Percentiles rank a stretch among this genome's conserved stretches.
phyloP scores from a whole-genome alignment of 139 green algal genomes.

The Auxenochlorella pyrenoidosa region DNA sequence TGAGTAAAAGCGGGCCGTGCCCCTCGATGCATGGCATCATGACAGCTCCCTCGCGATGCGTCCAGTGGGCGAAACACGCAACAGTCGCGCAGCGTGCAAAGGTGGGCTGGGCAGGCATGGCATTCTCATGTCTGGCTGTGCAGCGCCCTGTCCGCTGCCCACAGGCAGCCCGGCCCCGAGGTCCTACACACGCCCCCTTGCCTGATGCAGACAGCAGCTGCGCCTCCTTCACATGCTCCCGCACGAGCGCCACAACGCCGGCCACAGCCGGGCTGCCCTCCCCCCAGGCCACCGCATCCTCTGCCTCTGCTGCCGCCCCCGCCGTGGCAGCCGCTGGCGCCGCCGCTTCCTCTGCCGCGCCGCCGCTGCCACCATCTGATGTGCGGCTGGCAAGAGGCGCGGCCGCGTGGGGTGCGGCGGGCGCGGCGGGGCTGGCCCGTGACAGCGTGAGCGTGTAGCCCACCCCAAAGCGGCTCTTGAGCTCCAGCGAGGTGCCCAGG shows the following conservation, averaged over 20 bases:
- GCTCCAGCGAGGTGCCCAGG: conserved; percentile 73
- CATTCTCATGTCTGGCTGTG: too few relatives aligned
- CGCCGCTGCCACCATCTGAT: neutral
- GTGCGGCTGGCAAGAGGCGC: too few relatives aligned
- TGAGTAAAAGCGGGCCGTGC: too few relatives aligned
- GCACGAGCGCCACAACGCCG: conserved; percentile 32
- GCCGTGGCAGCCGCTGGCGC: too few relatives aligned
- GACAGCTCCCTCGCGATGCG: too few relatives aligned
- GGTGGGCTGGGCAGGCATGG: neutral
- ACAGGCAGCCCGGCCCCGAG: neutral
- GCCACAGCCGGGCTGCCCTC: neutral
- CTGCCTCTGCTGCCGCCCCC: neutral
- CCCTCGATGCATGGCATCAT: too few relatives aligned
- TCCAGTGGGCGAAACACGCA: too few relatives aligned
- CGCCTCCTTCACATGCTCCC: conserved; percentile 49
- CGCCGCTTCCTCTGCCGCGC: neutral
- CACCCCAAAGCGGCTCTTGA: conserved; percentile 76
- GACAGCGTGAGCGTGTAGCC: conserved; percentile 83
- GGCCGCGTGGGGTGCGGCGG: too few relatives aligned
- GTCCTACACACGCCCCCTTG: neutral
- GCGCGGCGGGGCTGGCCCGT: neutral
- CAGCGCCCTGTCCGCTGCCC: neutral
- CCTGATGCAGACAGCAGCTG: conserved; percentile 43
- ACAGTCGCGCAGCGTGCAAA: too few relatives aligned
- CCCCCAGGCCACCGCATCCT: neutral